Evolutionary conservation across 441 rosid genomes (phyloP).

Genomic region (Populus hybrid): DNA sequence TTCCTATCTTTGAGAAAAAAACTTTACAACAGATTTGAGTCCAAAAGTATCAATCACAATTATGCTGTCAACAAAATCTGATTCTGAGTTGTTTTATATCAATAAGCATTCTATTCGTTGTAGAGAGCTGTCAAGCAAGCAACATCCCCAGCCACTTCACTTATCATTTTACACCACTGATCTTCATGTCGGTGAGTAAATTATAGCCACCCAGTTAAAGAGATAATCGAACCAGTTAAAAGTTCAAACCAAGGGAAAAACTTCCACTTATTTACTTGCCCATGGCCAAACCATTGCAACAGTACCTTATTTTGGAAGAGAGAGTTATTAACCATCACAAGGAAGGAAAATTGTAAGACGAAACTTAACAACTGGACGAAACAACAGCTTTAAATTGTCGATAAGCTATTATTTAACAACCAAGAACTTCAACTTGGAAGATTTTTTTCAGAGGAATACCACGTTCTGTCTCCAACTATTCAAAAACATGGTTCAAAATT

Average conservation of each 20-base stretch:
- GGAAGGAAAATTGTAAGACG: not conserved
- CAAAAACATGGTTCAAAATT: slow-evolving; percentile 12
- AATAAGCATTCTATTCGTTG: not conserved
- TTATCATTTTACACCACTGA: not conserved
- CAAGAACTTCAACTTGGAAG: slow-evolving; percentile 2
- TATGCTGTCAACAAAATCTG: not conserved
- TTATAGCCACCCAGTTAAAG: not conserved
- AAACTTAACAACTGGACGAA: not conserved
- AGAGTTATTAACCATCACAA: not conserved
- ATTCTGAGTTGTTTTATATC: not conserved
- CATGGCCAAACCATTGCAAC: not conserved
- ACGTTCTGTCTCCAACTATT: slow-evolving; percentile 13
- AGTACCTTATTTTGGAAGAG: not conserved
- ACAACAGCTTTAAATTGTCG: not conserved
- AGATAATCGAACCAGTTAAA: not conserved
- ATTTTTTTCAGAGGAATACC: slow-evolving; percentile 18
- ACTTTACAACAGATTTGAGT: not conserved
- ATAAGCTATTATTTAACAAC: slow-evolving; percentile 26
- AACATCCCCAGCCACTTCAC: not conserved
- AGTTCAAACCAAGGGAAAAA: not conserved
- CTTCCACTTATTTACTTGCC: not conserved
- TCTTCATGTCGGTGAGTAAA: not conserved
- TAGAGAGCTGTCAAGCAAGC: not conserved
- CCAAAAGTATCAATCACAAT: not conserved
- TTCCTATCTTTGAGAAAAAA: not conserved